Evolutionary conservation across 768 basidiomycete genomes (phyloP), one percentile per base, ranked within the genome.

Genomic region (Podaxis rugospora): DNA sequence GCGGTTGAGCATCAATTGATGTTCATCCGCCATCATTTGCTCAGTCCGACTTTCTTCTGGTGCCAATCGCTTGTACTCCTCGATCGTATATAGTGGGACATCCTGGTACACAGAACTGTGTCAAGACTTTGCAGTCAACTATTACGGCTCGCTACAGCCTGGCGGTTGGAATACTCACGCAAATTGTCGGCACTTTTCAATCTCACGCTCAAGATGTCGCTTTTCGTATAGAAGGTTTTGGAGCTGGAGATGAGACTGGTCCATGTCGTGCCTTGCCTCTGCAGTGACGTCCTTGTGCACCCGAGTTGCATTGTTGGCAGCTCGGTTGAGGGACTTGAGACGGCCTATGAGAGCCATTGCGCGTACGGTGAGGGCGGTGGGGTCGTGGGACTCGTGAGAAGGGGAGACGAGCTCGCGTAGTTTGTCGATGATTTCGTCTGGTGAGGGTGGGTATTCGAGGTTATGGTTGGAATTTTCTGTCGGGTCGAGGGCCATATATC

Each of bases 211-310:
- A 4, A 95, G 83, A 68, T 95, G 92, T 27, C 92, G 82, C 69
- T 91, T 92, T 74, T 95, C 93, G 66, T 95, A 95, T 52, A 90
- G 80, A 37, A 94, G 77, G 65, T 95, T 95, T 74, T 95, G 92
- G 32, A 92, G 82, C 21, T 86, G 86, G 40, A 95, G 84, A 72
- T 93, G 86, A 0, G 91, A 88, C 74, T 93, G 88, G 75, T 95
- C 93, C 92, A 95, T 94, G 59, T 93, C 88, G 44, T 89, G 88
- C 57, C 93, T 80, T 3, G 91, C 89, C 32, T 89, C 90, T 18
- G 90, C 86, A 32, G 85, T 85, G 60, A 87, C 83, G 63, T 92
- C 89, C 70, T 89, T 88, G 40, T 73, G 74, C 7, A 81, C 66
- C 56, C 90, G 88, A 0, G 90, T 87, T 7, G 84, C 83, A 28